phyloP scores from a whole-genome alignment of 2,329 filamentous ascomycete genomes.

The Trichophyton equinum region DNA sequence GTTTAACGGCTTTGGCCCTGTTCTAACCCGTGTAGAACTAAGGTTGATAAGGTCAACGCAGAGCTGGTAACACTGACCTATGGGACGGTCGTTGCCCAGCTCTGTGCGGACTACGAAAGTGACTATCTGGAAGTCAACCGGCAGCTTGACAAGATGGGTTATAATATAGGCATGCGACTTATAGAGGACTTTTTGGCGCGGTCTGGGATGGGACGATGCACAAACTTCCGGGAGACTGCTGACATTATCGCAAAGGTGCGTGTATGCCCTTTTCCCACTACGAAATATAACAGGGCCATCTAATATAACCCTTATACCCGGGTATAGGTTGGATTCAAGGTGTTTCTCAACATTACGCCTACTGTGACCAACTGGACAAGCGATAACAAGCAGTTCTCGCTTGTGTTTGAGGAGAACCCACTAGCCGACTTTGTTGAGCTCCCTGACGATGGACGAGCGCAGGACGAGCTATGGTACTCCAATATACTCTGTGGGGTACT shows the following conservation, averaged over 20 bases:
- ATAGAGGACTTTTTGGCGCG: constrained; percentile 98
- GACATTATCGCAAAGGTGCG: constrained; percentile 74
- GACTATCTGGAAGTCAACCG: constrained; percentile 95
- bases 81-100: constrained; percentile 88
- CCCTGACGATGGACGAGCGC: constrained; percentile 85
- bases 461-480: constrained; percentile 96
- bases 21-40: constrained; percentile 49
- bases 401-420: constrained; percentile 94
- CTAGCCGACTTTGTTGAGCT: constrained; percentile 95
- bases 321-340: constrained; percentile 88
- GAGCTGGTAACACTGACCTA: constrained; percentile 96
- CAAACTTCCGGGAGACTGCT: constrained; percentile 88
- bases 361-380: constrained; percentile 89
- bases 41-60: constrained; percentile 94
- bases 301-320: neutral
- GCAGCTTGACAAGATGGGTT: constrained; percentile 97
- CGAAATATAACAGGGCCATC: neutral
- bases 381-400: constrained; percentile 91
- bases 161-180: constrained; percentile 89
- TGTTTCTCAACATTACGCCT: constrained; percentile 93
- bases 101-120: constrained; percentile 90
- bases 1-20: neutral
- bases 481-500: constrained; percentile 93
- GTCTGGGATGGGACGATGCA: constrained; percentile 76
- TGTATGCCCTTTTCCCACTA: neutral